Conservation (phyloP, 306 rosid genomes). For the Fragaria vesca region DNA sequence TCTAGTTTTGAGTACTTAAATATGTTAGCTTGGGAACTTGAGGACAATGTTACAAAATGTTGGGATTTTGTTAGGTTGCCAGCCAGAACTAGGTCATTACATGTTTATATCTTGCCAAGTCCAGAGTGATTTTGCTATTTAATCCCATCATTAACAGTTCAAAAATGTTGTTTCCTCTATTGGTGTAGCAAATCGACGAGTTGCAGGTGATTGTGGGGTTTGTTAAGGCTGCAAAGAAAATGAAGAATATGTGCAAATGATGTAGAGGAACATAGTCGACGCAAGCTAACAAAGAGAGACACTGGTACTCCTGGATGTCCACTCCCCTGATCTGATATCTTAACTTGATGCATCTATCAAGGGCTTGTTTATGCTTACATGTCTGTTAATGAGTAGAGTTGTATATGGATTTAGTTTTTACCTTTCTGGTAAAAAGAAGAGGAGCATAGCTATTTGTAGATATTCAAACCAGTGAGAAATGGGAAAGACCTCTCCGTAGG, state of each 20-base stretch:
- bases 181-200: conserved; percentile 92
- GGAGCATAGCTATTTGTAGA: conserved; percentile 59
- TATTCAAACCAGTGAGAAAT: conserved; percentile 46
- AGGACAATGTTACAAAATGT: not conserved
- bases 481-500: conserved; percentile 15
- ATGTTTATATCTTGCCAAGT: not conserved
- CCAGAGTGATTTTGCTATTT: conserved; percentile 1
- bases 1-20: not conserved
- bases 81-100: not conserved
- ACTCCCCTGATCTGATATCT: conserved; percentile 45
- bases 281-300: conserved; percentile 66
- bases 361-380: conserved; percentile 39
- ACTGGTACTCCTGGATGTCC: conserved; percentile 40
- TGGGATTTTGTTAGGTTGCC: not conserved
- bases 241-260: conserved; percentile 91
- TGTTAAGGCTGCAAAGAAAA: conserved; percentile 89
- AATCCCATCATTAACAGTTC: conserved; percentile 6
- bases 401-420: conserved; percentile 19
- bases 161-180: conserved; percentile 12
- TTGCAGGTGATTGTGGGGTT: conserved; percentile 92
- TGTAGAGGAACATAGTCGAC: conserved; percentile 31
- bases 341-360: conserved; percentile 46
- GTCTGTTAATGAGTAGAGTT: conserved; percentile 39
- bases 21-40: not conserved
- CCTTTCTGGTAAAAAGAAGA: conserved; percentile 38